phyloP scores from a whole-genome alignment of 805 yeast genomes.

The Candida anglica region DNA sequence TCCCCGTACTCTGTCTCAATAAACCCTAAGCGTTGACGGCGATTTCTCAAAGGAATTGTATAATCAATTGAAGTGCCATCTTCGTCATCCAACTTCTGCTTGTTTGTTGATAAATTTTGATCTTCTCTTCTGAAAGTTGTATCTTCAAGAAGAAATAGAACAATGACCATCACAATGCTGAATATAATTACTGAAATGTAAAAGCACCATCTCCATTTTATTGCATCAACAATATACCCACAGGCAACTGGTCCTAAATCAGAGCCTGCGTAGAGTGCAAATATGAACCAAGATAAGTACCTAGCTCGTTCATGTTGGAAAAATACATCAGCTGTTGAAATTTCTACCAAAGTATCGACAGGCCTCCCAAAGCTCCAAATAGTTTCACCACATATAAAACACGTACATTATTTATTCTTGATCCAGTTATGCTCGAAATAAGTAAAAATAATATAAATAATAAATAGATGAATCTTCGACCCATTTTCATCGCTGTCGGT shows the following conservation, averaged over 20 bases:
- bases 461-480: constrained; percentile 25
- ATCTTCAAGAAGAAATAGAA: constrained; percentile 40
- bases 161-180: constrained; percentile 26
- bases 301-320: constrained; percentile 41
- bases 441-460: constrained; percentile 21
- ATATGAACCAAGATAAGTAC: constrained; percentile 25
- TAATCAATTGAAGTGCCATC: neutral
- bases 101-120: constrained; percentile 18
- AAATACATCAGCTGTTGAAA: constrained; percentile 41
- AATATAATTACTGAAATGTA: constrained; percentile 25
- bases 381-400: constrained; percentile 18
- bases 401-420: constrained; percentile 16
- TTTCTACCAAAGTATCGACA: constrained; percentile 44
- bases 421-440: constrained; percentile 23
- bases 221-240: constrained; percentile 35
- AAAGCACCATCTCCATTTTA: constrained; percentile 42
- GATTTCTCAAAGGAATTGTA: constrained; percentile 22
- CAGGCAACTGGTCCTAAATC: constrained; percentile 42
- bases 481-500: constrained; percentile 30
- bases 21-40: constrained; percentile 32
- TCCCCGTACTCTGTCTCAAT: constrained; percentile 37
- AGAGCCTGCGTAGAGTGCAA: constrained; percentile 42
- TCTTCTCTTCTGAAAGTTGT: constrained; percentile 34
- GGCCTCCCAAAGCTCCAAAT: constrained; percentile 32
- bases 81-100: no score